Evolutionary conservation across 805 yeast genomes (phyloP), one percentile per base, ranked within the genome.

Genomic region (Lachancea mirantina): DNA sequence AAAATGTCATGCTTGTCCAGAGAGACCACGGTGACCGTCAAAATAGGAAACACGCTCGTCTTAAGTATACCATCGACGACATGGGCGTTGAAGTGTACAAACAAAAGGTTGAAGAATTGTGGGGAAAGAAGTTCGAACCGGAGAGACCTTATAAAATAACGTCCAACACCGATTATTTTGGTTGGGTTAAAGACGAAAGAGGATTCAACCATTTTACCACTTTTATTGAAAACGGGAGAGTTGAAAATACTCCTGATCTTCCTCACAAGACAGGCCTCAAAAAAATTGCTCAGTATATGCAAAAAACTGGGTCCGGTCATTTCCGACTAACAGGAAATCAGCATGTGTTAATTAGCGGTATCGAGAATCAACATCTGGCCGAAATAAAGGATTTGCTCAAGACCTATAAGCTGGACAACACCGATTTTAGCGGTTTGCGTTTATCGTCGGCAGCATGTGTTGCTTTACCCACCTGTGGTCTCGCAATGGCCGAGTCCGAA

Each of bases 401-500:
- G 24, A 61, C 81, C 55, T 83, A 81, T 63, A 83, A 80, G 59
- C 70, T 89, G 43, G 95, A 85, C 57, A 87, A 85, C 64, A 70
- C 87, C 32, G 72, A 77, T 44, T 82, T 78, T 61, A 78, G 94
- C 35, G 94, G 82, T 3, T 68, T 89, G 52, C 76, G 97, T 59
- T 70, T 85, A 38, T 80, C 95, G 7, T 84, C 96, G 6, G 87
- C 95, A 16, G 94, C 97, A 0, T 89, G 97, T 74, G 97, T 89
- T 38, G 96, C 96, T 2, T 78, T 89, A 74, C 97, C 97, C 46
- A 89, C 97, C 1, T 89, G 97, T 75, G 97, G 97, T 47, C 73
- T 89, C 53, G 97, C 97, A 13, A 87, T 89, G 96, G 97, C 97
- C 20, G 97, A 89, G 65, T 81, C 94, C 35, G 97, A 89, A 67